phyloP scores from a whole-genome alignment of 2,329 filamentous ascomycete species.

The Fusarium aywerte region DNA sequence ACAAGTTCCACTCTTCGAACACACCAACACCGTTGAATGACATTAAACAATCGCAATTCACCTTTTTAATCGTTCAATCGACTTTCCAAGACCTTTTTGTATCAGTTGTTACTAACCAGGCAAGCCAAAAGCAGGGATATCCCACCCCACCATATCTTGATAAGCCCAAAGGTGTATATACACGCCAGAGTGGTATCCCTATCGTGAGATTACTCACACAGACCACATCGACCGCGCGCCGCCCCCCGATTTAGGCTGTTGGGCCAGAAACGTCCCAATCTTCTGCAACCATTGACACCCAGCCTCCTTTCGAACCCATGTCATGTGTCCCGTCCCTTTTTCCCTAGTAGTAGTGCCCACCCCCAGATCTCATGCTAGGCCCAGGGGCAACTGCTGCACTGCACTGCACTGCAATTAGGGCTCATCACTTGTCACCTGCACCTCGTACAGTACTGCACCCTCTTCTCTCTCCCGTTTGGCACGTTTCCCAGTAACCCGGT shows the following conservation, averaged over 20 bases:
- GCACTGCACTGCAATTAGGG: not conserved
- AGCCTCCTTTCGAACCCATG: not conserved
- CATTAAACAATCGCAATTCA: rapidly evolving
- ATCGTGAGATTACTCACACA: conserved; percentile 11
- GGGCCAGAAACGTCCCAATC: conserved; percentile 1
- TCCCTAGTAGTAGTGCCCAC: not conserved
- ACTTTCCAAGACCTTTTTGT: not conserved
- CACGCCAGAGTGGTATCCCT: conserved; percentile 32
- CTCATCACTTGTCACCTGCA: conserved; percentile 1
- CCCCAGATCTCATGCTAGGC: not conserved
- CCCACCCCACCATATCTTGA: conserved; percentile 22
- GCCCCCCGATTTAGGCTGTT: conserved; percentile 8
- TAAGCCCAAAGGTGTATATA: conserved; percentile 19
- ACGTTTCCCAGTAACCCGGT: not conserved
- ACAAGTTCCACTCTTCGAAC: not conserved
- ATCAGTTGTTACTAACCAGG: not conserved
- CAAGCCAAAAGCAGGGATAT: conserved; percentile 13
- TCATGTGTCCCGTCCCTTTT: not conserved
- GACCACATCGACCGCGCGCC: not conserved
- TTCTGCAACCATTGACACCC: not conserved
- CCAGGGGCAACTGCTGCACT: not conserved
- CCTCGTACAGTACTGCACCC: not conserved
- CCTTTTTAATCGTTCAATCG: rapidly evolving
- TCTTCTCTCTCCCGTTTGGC: not conserved
- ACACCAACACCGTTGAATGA: rapidly evolving